Evolutionary conservation across 306 rosid species (phyloP).

Genomic region (Cucumis sativus): DNA sequence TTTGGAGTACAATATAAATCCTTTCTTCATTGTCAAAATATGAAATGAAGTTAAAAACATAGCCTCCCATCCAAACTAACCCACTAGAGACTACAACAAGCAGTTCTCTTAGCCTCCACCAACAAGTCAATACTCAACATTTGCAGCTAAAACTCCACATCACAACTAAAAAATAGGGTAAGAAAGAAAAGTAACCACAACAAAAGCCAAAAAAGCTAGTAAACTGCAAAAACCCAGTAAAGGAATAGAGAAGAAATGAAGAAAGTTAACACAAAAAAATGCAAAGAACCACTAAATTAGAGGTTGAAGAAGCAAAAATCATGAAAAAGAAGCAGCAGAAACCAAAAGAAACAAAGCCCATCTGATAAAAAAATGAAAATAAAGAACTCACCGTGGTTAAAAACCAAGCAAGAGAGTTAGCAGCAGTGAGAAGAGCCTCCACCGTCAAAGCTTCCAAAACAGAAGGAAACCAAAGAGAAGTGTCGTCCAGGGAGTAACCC

Average conservation of each 20-base stretch:
- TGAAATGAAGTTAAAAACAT: neutral
- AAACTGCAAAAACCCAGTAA: neutral
- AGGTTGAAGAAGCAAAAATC: neutral
- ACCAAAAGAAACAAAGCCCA: neutral
- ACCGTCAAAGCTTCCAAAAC: constrained; percentile 29
- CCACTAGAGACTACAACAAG: neutral
- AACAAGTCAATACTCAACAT: neutral
- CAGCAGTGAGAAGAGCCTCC: constrained; percentile 28
- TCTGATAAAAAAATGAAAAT: neutral
- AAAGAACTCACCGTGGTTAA: constrained; percentile 21
- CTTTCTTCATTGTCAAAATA: neutral
- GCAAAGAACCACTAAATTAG: neutral
- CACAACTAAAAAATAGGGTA: neutral
- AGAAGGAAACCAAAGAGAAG: constrained; percentile 16
- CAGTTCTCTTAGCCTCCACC: neutral
- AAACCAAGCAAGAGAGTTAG: constrained; percentile 40
- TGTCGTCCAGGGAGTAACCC: constrained; percentile 17
- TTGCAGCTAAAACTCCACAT: neutral
- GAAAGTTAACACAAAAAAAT: neutral
- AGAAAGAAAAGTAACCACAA: neutral
- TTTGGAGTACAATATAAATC: neutral
- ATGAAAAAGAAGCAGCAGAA: neutral
- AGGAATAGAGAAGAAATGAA: neutral
- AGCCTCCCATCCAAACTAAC: neutral
- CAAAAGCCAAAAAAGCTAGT: neutral